phyloP scores from a whole-genome alignment of 176 grass and related monocot genomes.

The Secale cereale region DNA sequence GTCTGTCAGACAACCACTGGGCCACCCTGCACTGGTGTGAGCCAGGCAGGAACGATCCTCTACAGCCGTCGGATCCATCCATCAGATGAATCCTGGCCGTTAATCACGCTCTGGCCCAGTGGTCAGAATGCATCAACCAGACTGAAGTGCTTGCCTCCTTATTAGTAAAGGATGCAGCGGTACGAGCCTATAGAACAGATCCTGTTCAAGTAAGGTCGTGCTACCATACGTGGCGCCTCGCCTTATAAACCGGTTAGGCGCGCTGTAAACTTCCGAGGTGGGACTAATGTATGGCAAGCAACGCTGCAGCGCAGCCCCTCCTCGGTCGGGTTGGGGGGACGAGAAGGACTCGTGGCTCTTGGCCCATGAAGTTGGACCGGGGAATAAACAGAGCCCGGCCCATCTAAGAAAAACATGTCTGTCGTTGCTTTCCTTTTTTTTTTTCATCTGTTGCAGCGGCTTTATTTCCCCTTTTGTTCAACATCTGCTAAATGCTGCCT shows the following conservation, averaged over 20 bases:
- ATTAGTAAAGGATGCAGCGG: background rate
- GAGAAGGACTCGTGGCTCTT: background rate
- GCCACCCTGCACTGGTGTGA: no score
- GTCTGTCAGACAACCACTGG: no score
- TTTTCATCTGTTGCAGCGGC: no score
- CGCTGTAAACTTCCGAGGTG: background rate
- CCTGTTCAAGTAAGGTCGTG: background rate
- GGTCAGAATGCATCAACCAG: background rate
- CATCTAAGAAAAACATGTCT: background rate
- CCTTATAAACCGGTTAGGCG: background rate
- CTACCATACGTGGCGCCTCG: fast-evolving
- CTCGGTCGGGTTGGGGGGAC: background rate
- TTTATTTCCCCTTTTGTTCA: no score
- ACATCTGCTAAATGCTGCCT: background rate
- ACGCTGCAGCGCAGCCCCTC: background rate
- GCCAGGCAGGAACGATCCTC: background rate
- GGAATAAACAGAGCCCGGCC: background rate
- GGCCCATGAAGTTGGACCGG: background rate
- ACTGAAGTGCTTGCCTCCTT: background rate
- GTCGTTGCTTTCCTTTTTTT: no score
- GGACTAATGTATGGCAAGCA: background rate
- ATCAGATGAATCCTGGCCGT: background rate
- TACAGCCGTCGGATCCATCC: background rate
- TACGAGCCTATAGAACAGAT: background rate
- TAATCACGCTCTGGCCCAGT: background rate